Base-by-base conservation (phyloP, 2,329 filamentous ascomycete genomes). In the Fusarium dlaminii region DNA sequence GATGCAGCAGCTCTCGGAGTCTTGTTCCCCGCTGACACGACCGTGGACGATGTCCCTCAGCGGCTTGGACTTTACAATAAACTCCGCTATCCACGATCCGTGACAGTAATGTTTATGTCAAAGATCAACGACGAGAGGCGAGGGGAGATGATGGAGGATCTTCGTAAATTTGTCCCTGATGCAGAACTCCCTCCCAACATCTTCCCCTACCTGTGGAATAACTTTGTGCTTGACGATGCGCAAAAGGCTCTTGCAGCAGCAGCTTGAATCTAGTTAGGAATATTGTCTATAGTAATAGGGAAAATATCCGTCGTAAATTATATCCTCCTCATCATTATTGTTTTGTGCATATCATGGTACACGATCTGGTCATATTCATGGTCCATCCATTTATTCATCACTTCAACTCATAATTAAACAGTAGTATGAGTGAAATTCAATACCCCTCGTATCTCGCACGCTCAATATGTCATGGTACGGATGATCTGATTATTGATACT, bases 1-100 rank as follows among this genome's bases (percentile, higher is more conserved):
- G 68, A 71, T 17, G 66, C 60, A 1, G 68, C 68, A 4, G 68
- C 68, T 13, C 55, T 71, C 4, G 68, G 68, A 0, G 20, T 55
- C 5, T 11, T 71, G 12, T 66, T 71, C 27, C 55, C 68, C 2
- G 42, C 32, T 1, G 14, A 49, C 13, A 69, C 56, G 15, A 62
- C 46, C 2, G 22, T 39, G 7, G 51, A 57, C 12, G 39, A 71
- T 22, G 42, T 71, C 3, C 45, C 66, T 3, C 15, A 34, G 12
- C 51, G 61, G 2, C 22, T 71, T 2, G 39, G 56, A 6, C 37
- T 61, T 5, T 71, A 69, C 40, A 71, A 71, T 24, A 59, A 54
- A 17, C n/a, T 58, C 5, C 68, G 68, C 24, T 66, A 66, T 18
- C 45, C 46, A 20, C 40, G 63, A 34, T 46, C 63, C 1, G 27